Percentiles rank a stretch among this genome's conserved stretches.
phyloP scores from a whole-genome alignment of 179 eudicot genomes.

The Nepenthes alata region DNA sequence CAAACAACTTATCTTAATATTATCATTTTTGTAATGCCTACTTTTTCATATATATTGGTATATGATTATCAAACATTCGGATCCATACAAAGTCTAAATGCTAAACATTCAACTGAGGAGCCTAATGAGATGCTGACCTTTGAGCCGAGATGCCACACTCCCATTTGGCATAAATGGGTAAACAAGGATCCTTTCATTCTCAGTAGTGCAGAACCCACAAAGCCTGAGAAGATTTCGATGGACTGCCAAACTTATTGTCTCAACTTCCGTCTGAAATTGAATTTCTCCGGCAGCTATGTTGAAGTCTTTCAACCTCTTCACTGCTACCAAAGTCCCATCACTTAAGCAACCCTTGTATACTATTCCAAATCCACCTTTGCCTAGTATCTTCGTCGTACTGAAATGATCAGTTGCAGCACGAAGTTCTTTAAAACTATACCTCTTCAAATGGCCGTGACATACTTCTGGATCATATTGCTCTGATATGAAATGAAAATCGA shows the following conservation, averaged over 20 bases:
- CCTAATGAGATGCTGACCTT: slow-evolving; percentile 31
- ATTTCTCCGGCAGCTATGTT: slow-evolving; percentile 60
- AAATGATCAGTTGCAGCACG: slow-evolving; percentile 76
- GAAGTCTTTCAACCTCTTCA: slow-evolving; percentile 69
- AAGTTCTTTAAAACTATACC: slow-evolving; percentile 66
- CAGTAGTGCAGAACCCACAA: slow-evolving; percentile 69
- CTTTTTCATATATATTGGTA: no score
- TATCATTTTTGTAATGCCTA: no score
- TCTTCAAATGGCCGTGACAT: slow-evolving; percentile 63
- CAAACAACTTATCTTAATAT: no score
- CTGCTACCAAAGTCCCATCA: slow-evolving; percentile 74
- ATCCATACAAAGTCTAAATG: no score
- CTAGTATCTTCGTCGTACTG: slow-evolving; percentile 57
- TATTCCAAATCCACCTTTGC: slow-evolving; percentile 79
- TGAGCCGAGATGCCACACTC: slow-evolving; percentile 74
- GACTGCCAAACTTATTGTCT: slow-evolving; percentile 72
- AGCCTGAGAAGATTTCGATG: slow-evolving; percentile 80
- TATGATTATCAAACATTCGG: no score
- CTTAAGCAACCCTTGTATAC: slow-evolving; percentile 62
- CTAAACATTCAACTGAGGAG: no score
- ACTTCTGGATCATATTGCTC: slow-evolving; percentile 90
- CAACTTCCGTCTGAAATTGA: slow-evolving; percentile 86
- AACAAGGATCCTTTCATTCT: slow-evolving; percentile 74
- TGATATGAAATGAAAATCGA: slow-evolving; percentile 15
- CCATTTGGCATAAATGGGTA: slow-evolving; percentile 89